Base-by-base conservation (phyloP, 495 filamentous ascomycete species). In the Xylaria cubensis region DNA sequence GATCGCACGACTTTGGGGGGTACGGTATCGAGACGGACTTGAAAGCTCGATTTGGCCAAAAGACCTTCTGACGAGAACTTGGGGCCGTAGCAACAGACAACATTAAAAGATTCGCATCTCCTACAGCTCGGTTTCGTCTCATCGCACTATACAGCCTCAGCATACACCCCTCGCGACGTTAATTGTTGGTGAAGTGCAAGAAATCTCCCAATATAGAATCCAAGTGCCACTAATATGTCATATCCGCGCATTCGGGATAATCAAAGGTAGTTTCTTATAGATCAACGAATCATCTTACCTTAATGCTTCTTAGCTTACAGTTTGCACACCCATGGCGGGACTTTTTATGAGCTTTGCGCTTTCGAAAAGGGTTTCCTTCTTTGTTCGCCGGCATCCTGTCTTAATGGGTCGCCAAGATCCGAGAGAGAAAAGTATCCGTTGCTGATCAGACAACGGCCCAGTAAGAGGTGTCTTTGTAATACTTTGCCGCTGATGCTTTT, bases 251-350 rank as follows among this genome's bases (percentile, higher is more conserved):
- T n/a, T 8, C 6, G 8, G 48, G n/a, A 24, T 55, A 24, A 55
- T 10, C 26, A 9, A 9, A 9, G 48, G 48, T 7, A 24, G 10
- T 51, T 9, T 24, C 19, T 12, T 29, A 10, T 63, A 13, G 29
- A 64, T 13, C 17, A n/a, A 32, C 32, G 44, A 58, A 44, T 39
- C 56, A 36, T 61, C 75, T 74, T 71, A 82, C 84, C 74, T 86
- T 86, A 48, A 86, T 77, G 32, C 79, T 73, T 32, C 85, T 74
- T 26, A 87, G 58, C 78, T 86, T 87, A 77, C 85, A 86, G 72
- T 86, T 86, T 29, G 77, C 75, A 64, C 85, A 86, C 0, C 85
- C 85, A 13, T 71, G 74, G 15, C 84, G 78, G 3, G 81, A 83
- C 67, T 85, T 85, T 17, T 73, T 82, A 65, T 85, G 83, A 4